These are phyloP conservation scores for Termitomyces sp. DNA, from an alignment of 768 basidiomycete species.

Conservation along the genomic window DNA sequence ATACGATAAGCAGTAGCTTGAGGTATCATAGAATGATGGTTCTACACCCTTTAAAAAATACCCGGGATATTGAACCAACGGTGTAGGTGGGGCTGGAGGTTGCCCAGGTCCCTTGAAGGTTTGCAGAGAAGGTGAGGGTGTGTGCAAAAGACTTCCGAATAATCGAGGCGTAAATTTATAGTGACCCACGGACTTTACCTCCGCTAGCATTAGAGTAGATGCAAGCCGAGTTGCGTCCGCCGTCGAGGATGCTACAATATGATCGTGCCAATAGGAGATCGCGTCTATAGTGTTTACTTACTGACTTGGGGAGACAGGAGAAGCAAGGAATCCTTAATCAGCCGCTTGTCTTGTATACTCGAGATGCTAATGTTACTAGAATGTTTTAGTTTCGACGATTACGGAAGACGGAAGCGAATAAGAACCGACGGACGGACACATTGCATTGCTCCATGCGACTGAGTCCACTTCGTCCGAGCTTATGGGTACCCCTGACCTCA, in stretches of 20 bases:
- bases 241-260: not conserved
- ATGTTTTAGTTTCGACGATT: conserved; percentile 6
- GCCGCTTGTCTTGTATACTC: not conserved
- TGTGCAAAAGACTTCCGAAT: not conserved
- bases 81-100: not conserved
- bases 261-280: not conserved
- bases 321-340: not conserved
- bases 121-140: not conserved
- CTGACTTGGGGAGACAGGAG: not conserved
- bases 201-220: not conserved
- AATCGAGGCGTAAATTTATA: not conserved
- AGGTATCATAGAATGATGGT: not conserved
- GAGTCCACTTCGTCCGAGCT: not conserved
- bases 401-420: conserved; percentile 4
- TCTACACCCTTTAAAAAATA: too few relatives aligned
- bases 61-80: not conserved
- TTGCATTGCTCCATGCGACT: not conserved
- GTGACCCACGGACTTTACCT: not conserved
- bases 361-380: not conserved
- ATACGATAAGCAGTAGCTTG: not conserved
- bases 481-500: not conserved
- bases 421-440: not conserved
- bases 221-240: not conserved
- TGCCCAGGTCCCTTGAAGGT: not conserved
- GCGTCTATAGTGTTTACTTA: not conserved